phyloP scores from a whole-genome alignment of 768 basidiomycete genomes.

The Leccinellum albellum region DNA sequence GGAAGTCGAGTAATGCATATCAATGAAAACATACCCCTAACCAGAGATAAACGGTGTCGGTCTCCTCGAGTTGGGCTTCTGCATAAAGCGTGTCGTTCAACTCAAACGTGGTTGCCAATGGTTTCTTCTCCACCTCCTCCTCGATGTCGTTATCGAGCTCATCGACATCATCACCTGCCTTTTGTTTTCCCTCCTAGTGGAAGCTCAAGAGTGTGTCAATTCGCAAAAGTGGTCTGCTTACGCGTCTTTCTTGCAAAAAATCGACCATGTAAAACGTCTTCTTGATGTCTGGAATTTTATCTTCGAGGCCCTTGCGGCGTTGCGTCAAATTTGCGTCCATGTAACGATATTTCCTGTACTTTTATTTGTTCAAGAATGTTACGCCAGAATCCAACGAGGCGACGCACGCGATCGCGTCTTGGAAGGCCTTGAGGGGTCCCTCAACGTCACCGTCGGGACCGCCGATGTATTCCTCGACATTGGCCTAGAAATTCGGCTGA shows the following conservation, averaged over 20 bases:
- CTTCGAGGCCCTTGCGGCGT: constrained; percentile 73
- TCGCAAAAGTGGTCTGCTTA: constrained; percentile 32
- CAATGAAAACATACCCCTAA: constrained; percentile 67
- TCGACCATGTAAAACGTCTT: constrained; percentile 91
- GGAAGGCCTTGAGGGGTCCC: constrained; percentile 70
- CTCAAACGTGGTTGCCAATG: constrained; percentile 85
- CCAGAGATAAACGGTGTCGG: constrained; percentile 91
- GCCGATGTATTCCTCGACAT: constrained; percentile 85
- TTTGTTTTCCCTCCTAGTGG: constrained; percentile 57
- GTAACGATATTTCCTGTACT: constrained; percentile 91
- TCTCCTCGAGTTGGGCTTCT: constrained; percentile 83
- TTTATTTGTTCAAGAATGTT: constrained; percentile 18
- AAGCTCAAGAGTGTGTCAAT: neutral
- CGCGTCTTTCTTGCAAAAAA: constrained; percentile 68
- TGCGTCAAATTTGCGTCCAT: constrained; percentile 89
- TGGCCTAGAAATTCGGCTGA: constrained; percentile 47
- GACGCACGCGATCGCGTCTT: constrained; percentile 90
- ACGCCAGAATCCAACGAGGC: constrained; percentile 2
- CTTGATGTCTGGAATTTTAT: constrained; percentile 94
- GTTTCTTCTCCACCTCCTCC: constrained; percentile 36
- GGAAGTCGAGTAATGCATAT: neutral
- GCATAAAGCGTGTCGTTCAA: constrained; percentile 94
- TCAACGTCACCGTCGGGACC: constrained; percentile 78
- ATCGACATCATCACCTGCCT: constrained; percentile 33
- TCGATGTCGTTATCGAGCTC: constrained; percentile 51